phyloP scores from a whole-genome alignment of 352 stramenopile species.

The Phytopythium sindhum region DNA sequence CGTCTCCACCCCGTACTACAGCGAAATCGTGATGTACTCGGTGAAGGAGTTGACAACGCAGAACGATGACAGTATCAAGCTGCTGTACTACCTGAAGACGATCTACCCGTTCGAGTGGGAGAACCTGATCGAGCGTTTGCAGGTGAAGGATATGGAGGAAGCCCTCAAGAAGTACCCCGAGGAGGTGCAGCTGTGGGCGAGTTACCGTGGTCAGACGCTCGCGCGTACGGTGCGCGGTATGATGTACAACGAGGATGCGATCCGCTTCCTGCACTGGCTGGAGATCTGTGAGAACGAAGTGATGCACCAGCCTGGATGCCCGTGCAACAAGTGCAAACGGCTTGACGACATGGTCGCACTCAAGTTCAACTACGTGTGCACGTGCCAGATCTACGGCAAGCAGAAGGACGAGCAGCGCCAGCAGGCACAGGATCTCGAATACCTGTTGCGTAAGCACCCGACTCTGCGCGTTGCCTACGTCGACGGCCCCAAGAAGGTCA shows the following conservation, averaged over 20 bases:
- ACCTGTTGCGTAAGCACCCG: slow-evolving; percentile 77
- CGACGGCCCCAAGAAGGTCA: slow-evolving; percentile 85
- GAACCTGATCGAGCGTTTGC: slow-evolving; percentile 76
- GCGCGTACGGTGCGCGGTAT: slow-evolving; percentile 80
- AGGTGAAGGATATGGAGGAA: slow-evolving; percentile 80
- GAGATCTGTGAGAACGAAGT: slow-evolving; percentile 87
- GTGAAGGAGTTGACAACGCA: slow-evolving; percentile 83
- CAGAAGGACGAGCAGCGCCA: slow-evolving; percentile 83
- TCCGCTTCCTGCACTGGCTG: slow-evolving; percentile 85
- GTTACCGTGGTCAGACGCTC: slow-evolving; percentile 83
- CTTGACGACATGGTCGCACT: slow-evolving; percentile 81
- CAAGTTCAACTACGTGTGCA: slow-evolving; percentile 89
- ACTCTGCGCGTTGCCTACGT: slow-evolving; percentile 78
- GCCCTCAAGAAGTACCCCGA: slow-evolving; percentile 79
- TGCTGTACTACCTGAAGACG: slow-evolving; percentile 94
- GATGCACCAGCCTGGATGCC: slow-evolving; percentile 75
- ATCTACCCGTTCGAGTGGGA: slow-evolving; percentile 88
- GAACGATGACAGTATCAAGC: slow-evolving; percentile 93
- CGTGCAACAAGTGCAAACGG: slow-evolving; percentile 85
- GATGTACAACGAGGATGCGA: slow-evolving; percentile 88
- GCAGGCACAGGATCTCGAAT: slow-evolving; percentile 76
- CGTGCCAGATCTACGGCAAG: slow-evolving; percentile 87
- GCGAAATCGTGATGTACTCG: slow-evolving; percentile 89
- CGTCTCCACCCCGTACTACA: slow-evolving; percentile 88
- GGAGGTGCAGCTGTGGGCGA: slow-evolving; percentile 81